Conservation (phyloP, 495 filamentous ascomycete genomes). For the Penicillium crystallinum region DNA sequence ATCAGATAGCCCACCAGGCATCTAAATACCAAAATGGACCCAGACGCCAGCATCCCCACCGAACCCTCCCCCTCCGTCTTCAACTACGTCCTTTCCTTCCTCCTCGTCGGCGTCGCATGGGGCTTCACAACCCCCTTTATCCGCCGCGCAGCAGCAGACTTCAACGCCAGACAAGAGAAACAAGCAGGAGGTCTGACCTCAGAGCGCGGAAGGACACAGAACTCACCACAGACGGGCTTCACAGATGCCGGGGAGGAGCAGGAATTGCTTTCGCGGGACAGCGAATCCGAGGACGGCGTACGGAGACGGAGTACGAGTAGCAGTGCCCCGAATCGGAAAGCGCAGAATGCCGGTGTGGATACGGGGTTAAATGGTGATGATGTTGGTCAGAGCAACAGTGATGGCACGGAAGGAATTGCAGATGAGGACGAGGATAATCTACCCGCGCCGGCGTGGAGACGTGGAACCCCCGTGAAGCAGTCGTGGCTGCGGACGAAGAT, state of each 20-base stretch:
- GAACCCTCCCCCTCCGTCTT: conserved; percentile 62
- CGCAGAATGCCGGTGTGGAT: not conserved
- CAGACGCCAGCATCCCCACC: conserved; percentile 23
- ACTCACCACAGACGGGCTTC: not conserved
- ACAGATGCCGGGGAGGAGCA: conserved; percentile 11
- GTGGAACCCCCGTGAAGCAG: conserved; percentile 5
- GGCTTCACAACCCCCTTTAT: conserved; percentile 58
- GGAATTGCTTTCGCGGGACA: conserved; percentile 18
- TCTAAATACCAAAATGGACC: conserved; percentile 21
- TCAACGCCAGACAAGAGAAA: conserved; percentile 46
- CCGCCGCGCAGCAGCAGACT: conserved; percentile 53
- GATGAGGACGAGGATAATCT: conserved; percentile 21
- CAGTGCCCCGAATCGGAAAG: not conserved
- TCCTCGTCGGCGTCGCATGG: conserved; percentile 90
- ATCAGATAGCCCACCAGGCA: not conserved
- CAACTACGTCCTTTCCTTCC: conserved; percentile 81
- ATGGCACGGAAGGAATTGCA: not conserved
- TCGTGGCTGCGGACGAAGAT: conserved; percentile 52
- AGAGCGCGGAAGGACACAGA: conserved; percentile 10
- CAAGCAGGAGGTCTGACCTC: conserved; percentile 2
- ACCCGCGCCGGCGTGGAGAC: conserved; percentile 25
- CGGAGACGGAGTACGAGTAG: conserved; percentile 17
- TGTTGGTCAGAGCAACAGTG: not conserved
- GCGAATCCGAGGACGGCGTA: conserved; percentile 3
- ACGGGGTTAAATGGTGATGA: not conserved